Conservation (phyloP, 225 moss, liverwort and hornwort species). For the Thuidium tamariscinum region DNA sequence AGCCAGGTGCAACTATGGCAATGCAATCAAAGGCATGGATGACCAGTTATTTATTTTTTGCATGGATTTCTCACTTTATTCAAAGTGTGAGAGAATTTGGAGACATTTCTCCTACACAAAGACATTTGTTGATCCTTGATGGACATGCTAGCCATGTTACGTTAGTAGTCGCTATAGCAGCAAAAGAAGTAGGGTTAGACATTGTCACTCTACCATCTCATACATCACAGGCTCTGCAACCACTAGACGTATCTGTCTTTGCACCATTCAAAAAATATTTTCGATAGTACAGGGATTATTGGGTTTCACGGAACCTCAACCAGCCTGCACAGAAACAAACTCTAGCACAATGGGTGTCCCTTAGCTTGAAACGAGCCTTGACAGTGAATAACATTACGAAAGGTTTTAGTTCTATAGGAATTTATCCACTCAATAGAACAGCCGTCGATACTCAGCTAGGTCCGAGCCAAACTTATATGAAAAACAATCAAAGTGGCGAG, state of each 20-base stretch:
- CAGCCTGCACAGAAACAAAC: neutral
- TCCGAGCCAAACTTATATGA: no score
- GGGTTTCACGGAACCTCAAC: neutral
- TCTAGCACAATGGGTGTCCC: neutral
- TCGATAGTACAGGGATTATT: neutral
- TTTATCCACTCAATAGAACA: neutral
- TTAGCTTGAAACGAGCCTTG: neutral
- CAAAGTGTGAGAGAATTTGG: fast-evolving
- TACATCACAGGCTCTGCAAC: neutral
- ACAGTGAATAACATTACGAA: neutral
- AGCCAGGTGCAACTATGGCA: neutral
- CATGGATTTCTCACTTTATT: neutral
- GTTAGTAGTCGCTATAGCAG: neutral
- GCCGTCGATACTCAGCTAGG: no score
- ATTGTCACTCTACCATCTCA: neutral
- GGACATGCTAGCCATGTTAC: neutral
- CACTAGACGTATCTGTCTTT: neutral
- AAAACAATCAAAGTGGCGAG: no score
- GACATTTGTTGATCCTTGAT: neutral
- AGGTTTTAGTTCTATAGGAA: neutral
- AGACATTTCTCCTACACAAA: neutral
- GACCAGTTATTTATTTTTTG: neutral
- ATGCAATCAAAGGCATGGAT: neutral
- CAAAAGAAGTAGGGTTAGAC: neutral
- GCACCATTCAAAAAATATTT: neutral